Base-by-base conservation (phyloP, 2,329 filamentous ascomycete species). In the Diaporthe sp. region DNA sequence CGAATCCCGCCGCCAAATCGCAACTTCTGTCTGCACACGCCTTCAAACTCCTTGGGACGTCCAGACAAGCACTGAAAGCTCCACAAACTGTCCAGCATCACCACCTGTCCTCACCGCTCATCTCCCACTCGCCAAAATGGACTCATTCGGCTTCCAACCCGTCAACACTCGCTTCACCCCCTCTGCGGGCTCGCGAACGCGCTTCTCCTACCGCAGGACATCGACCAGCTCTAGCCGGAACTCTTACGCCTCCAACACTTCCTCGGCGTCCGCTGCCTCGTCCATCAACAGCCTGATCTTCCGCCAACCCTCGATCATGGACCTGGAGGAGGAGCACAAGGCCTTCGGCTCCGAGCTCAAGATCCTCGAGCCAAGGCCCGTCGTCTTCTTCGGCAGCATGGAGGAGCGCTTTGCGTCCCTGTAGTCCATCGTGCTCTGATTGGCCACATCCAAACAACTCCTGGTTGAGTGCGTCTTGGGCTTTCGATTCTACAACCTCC, bases 381-480 rank as follows among this genome's bases (percentile, higher is more conserved):
- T 92, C 49, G 89, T 92, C 72, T 92, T 91, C 83, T 92, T 90
- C 88, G 89, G 89, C 78, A 89, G 91, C 53, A 82, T 92, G 65
- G 91, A 92, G 82, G 91, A 92, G 84, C 86, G 90, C 71, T 90
- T 92, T 81, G 84, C 85, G 58, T 84, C 83, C 28, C 83, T 87
- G 65, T 85, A 80, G 78, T 28, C 46, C 46, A 46, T 17, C 49
- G 12, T 15, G 37, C 34, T 42, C 42, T 55, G 46, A 44, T 31
- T 53, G 75, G 31, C 15, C 37, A 39, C 28, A 73, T 42, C 58
- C 46, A 73, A 65, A 53, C 46, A 73, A n/a, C 53, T 74, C 72
- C 58, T 37, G 58, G 57, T 51, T 44, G 74, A 57, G 74, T 73
- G 59, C 57, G 72, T 46, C 53, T 51, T 71, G 74, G 65, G 37